phyloP scores from a whole-genome alignment of 768 basidiomycete species.

The Macrocybe gigantea region DNA sequence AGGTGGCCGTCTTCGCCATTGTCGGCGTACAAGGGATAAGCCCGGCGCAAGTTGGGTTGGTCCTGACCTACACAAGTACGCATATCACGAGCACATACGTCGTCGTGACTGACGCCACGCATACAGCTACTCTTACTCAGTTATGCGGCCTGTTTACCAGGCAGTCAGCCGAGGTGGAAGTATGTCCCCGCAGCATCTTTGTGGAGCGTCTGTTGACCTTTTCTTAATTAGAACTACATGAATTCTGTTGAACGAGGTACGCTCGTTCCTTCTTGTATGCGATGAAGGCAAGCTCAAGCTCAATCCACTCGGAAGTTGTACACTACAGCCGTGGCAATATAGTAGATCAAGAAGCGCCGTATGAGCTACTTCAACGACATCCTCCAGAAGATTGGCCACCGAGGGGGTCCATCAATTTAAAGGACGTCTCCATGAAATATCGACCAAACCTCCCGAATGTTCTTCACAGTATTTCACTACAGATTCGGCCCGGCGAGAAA shows the following conservation, averaged over 20 bases:
- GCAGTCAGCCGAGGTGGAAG: no score
- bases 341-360: constrained; percentile 59
- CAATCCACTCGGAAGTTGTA: constrained; percentile 58
- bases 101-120: constrained; percentile 48
- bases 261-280: constrained; percentile 79
- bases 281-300: constrained; percentile 90
- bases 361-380: constrained; percentile 55
- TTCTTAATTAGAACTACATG: constrained; percentile 42
- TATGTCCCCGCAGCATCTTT: no score
- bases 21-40: constrained; percentile 72
- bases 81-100: no score
- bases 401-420: constrained; percentile 58
- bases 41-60: constrained; percentile 82
- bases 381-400: constrained; percentile 65
- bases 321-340: constrained; percentile 64
- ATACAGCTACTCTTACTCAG: constrained; percentile 72
- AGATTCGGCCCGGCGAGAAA: constrained; percentile 74
- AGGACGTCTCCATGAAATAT: constrained; percentile 73
- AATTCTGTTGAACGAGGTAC: constrained; percentile 38
- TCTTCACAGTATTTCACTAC: constrained; percentile 68
- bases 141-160: constrained; percentile 25
- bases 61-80: constrained; percentile 47
- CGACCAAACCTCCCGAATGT: constrained; percentile 76
- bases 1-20: constrained; percentile 14
- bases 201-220: background rate